Percentiles rank a stretch among this genome's conserved stretches.
Conservation (phyloP, 164 flowering plant species). For the Vitis rotundifolia region DNA sequence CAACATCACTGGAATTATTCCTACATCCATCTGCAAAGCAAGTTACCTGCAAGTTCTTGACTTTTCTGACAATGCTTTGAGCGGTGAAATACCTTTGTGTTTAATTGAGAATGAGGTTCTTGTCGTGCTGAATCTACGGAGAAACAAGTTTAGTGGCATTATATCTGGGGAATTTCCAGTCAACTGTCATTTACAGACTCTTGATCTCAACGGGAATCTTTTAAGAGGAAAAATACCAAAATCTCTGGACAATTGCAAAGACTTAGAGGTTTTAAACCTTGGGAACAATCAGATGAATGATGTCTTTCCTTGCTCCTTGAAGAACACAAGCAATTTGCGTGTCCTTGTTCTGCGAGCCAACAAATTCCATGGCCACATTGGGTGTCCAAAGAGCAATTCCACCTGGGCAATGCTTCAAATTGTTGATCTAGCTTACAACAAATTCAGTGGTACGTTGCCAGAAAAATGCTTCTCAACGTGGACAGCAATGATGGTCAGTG, state of each 20-base stretch:
- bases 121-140: conserved; percentile 46
- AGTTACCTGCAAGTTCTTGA: conserved; percentile 18
- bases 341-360: no score
- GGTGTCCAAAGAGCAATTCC: no score
- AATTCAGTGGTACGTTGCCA: conserved; percentile 42
- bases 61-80: conserved; percentile 46
- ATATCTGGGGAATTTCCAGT: conserved; percentile 23
- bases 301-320: no score
- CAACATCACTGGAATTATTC: conserved; percentile 23
- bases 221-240: no score
- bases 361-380: no score
- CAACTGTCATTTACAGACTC: no score
- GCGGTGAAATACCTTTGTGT: conserved; percentile 41
- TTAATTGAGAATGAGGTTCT: conserved; percentile 38
- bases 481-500: conserved; percentile 42
- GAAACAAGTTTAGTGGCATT: conserved; percentile 33
- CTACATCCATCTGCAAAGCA: conserved; percentile 23
- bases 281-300: no score
- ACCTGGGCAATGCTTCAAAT: conserved; percentile 48
- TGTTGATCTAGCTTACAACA: conserved; percentile 50
- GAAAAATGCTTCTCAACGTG: conserved; percentile 22
- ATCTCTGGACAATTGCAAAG: no score
- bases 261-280: no score
- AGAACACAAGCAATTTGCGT: no score
- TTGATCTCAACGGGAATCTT: no score